Evolutionary conservation across 2,329 filamentous ascomycete species (phyloP).

Genomic region (Colletotrichum sp.): DNA sequence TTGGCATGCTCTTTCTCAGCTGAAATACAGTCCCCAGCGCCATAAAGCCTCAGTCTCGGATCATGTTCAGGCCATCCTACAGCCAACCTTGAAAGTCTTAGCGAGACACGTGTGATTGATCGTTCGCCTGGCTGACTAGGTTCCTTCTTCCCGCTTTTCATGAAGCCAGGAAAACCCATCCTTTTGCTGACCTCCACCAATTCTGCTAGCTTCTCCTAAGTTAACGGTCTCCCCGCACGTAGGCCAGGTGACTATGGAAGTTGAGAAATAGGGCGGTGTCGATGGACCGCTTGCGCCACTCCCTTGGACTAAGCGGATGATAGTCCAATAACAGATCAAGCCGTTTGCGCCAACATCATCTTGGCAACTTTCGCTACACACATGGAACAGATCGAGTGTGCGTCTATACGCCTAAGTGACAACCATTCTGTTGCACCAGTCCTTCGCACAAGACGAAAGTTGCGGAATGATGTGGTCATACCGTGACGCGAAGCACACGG

Average conservation of each 20-base stretch:
- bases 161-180: background rate
- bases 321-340: background rate
- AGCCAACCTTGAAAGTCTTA: background rate
- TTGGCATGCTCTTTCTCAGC: background rate
- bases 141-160: background rate
- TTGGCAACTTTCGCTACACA: background rate
- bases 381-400: background rate
- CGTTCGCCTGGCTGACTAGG: background rate
- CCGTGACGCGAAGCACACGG: background rate
- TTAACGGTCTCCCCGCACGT: background rate
- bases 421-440: background rate
- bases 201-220: background rate
- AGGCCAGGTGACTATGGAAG: background rate
- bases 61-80: background rate
- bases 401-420: background rate
- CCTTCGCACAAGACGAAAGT: background rate
- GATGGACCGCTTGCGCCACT: background rate
- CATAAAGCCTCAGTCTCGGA: background rate
- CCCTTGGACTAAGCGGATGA: background rate
- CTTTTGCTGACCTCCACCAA: background rate
- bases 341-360: background rate
- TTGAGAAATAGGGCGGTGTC: background rate
- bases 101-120: background rate
- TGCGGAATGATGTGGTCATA: background rate
- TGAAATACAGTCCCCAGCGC: fast-evolving